Conservation (phyloP, 2,329 filamentous ascomycete genomes). For the Sporothrix phasma region DNA sequence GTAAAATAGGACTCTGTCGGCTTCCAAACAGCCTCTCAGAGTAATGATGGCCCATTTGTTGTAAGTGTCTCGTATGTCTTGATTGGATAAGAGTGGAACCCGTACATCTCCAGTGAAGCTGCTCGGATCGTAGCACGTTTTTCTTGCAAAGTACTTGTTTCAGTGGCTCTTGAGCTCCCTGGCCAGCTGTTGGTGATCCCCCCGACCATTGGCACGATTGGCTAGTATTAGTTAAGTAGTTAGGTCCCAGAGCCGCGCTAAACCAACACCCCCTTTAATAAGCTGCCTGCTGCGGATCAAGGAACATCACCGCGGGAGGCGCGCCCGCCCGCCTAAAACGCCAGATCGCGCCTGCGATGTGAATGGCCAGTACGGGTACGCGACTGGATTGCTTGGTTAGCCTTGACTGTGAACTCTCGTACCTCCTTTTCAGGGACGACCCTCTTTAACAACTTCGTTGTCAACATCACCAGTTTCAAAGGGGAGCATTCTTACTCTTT, state of each 20-base stretch:
- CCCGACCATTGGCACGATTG: background rate
- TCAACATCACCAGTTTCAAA: background rate
- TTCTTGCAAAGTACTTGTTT: background rate
- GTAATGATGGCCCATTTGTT: background rate
- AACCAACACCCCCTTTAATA: background rate
- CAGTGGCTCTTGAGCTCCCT: background rate
- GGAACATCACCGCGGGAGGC: background rate
- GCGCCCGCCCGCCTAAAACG: background rate
- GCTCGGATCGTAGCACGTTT: slow-evolving; percentile 9
- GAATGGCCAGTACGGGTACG: slow-evolving; percentile 12
- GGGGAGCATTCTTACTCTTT: background rate
- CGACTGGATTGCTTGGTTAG: background rate
- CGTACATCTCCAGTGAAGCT: slow-evolving; percentile 3
- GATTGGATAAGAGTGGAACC: background rate
- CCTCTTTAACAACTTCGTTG: background rate
- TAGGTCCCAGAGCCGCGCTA: slow-evolving; percentile 5
- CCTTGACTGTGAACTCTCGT: background rate
- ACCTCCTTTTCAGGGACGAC: background rate
- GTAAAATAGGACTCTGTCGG: too few relatives aligned
- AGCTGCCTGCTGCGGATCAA: background rate
- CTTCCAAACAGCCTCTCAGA: too few relatives aligned
- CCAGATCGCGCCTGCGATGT: slow-evolving; percentile 9
- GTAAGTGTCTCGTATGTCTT: background rate
- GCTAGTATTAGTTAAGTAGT: too few relatives aligned
- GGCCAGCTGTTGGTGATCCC: background rate